phyloP scores from a whole-genome alignment of 257 asterid genomes.

The Rhazya stricta region DNA sequence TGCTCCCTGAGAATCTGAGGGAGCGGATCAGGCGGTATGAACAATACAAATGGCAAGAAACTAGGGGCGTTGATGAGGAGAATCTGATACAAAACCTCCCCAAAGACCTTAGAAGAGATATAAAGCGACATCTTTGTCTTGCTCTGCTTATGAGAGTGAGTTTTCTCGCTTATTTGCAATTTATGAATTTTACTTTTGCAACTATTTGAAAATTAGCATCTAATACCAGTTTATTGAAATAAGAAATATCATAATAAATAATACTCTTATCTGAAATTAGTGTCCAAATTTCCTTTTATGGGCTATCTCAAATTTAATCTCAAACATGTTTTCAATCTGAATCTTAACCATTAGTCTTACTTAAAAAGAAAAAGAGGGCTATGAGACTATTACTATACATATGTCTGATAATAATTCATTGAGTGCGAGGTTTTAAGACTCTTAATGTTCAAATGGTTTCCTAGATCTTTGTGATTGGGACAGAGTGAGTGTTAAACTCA shows the following conservation, averaged over 20 bases:
- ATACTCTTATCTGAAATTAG: not conserved
- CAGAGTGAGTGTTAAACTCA: no score
- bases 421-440: no score
- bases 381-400: no score
- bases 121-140: conserved; percentile 90
- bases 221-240: not conserved
- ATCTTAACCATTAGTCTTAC: no score
- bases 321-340: not conserved
- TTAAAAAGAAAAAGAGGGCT: no score
- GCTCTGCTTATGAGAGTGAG: conserved; percentile 82
- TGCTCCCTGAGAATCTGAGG: conserved; percentile 76
- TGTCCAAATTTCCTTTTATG: not conserved
- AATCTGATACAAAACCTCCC: conserved; percentile 78
- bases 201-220: not conserved
- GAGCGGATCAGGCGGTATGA: conserved; percentile 87
- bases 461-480: no score
- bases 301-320: not conserved
- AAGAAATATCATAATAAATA: not conserved
- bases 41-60: conserved; percentile 97
- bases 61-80: conserved; percentile 95
- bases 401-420: no score
- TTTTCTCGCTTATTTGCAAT: conserved; percentile 3
- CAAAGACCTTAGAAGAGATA: conserved; percentile 93
- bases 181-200: not conserved
- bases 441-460: no score